A percentile compares a stretch with the other conserved stretches of the same genome.
These are phyloP conservation scores for Coelastrella sp. DNA, from an alignment of 139 green algal genomes.

Conservation along the genomic window DNA sequence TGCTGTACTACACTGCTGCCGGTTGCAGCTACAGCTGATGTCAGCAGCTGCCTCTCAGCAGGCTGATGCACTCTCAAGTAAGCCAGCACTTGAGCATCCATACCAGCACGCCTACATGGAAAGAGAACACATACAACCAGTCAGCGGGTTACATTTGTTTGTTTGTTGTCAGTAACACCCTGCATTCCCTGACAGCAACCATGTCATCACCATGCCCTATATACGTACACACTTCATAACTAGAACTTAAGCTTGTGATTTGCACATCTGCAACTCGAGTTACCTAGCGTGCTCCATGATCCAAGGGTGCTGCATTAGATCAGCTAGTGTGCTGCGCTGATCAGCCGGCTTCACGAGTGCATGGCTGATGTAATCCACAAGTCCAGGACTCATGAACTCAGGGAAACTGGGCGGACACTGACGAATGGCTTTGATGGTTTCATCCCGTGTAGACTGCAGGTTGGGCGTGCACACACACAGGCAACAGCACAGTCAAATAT, in stretches of 20 bases:
- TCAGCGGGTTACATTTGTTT: too few relatives aligned
- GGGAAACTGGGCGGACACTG: slow-evolving; percentile 58
- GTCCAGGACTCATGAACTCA: slow-evolving; percentile 61
- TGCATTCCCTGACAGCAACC: not conserved
- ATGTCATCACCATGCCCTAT: not conserved
- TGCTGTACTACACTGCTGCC: not conserved
- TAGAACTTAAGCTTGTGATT: too few relatives aligned
- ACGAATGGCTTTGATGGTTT: slow-evolving; percentile 70
- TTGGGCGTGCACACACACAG: too few relatives aligned
- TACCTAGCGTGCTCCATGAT: slow-evolving; percentile 48
- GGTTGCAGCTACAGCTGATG: not conserved
- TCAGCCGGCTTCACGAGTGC: slow-evolving; percentile 69
- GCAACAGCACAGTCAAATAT: not conserved
- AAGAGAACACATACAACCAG: too few relatives aligned
- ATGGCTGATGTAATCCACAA: slow-evolving; percentile 67
- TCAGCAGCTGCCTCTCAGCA: slow-evolving; percentile 30
- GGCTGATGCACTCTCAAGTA: slow-evolving; percentile 30
- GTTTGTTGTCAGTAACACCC: too few relatives aligned
- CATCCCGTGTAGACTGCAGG: slow-evolving; percentile 57
- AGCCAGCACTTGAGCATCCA: slow-evolving; percentile 36
- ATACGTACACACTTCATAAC: not conserved
- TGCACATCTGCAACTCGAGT: not conserved
- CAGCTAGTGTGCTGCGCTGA: slow-evolving; percentile 41
- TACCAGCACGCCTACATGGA: slow-evolving; percentile 36
- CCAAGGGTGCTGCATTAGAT: slow-evolving; percentile 70